Evolutionary conservation across 2,329 filamentous ascomycete genomes (phyloP).

Genomic region (Fusarium sp.): DNA sequence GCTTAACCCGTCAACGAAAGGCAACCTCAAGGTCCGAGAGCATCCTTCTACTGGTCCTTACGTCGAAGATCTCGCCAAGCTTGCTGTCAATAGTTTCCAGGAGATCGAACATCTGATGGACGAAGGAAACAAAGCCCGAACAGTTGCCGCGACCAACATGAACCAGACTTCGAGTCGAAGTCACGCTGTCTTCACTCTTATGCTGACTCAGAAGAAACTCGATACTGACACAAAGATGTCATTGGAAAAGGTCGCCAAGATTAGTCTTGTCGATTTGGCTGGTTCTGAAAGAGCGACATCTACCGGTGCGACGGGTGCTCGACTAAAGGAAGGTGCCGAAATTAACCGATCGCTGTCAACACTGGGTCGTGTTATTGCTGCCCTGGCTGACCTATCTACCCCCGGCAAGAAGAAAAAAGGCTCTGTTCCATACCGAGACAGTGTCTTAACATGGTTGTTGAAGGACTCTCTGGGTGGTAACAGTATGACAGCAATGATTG

Average conservation of each 20-base stretch:
- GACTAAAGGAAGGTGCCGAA: slow-evolving; percentile 96
- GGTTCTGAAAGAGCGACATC: slow-evolving; percentile 98
- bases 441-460: slow-evolving; percentile 92
- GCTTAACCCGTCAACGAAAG: slow-evolving; percentile 93
- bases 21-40: slow-evolving; percentile 96
- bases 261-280: slow-evolving; percentile 96
- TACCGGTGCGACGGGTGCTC: slow-evolving; percentile 93
- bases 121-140: slow-evolving; percentile 98
- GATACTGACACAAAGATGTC: slow-evolving; percentile 96
- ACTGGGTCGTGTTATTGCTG: slow-evolving; percentile 95
- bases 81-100: slow-evolving; percentile 90
- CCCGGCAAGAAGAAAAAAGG: slow-evolving; percentile 83
- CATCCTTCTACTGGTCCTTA: slow-evolving; percentile 98
- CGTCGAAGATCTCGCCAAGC: slow-evolving; percentile 95
- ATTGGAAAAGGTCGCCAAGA: slow-evolving; percentile 97
- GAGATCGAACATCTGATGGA: slow-evolving; percentile 99
- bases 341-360: slow-evolving; percentile 98
- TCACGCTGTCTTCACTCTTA: slow-evolving; percentile 97
- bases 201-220: slow-evolving; percentile 91
- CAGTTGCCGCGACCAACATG: slow-evolving; percentile 99
- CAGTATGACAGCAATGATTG: slow-evolving; percentile 99
- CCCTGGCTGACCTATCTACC: slow-evolving; percentile 88
- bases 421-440: slow-evolving; percentile 93
- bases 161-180: slow-evolving; percentile 99
- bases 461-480: slow-evolving; percentile 98